A percentile compares a stretch with the other conserved stretches of the same genome.
phyloP scores from a whole-genome alignment of 2,329 filamentous ascomycete genomes.

The Neopestalotiopsis sp. region DNA sequence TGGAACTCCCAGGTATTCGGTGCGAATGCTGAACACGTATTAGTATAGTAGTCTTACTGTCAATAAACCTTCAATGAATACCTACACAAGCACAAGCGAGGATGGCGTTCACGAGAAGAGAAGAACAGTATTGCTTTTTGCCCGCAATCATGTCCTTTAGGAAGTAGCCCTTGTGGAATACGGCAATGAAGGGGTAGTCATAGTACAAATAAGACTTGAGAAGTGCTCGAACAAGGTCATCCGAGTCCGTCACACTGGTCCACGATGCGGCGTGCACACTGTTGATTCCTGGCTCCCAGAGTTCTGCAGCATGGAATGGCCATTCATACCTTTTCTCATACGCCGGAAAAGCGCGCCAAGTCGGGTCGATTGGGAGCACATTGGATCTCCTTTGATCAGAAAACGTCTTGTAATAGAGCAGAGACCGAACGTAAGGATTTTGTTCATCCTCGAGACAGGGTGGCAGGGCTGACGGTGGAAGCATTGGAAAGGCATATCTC shows the following conservation, averaged over 20 bases:
- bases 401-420: slow-evolving; percentile 2
- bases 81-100: slow-evolving; percentile 12
- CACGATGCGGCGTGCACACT: neutral
- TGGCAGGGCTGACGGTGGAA: neutral
- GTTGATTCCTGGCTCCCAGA: neutral
- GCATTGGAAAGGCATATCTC: neutral
- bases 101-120: slow-evolving; percentile 10
- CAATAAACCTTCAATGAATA: neutral
- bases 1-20: slow-evolving; percentile 31
- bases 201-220: slow-evolving; percentile 5
- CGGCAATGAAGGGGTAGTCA: neutral
- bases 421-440: neutral
- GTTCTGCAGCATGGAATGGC: slow-evolving; percentile 14
- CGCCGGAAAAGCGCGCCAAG: neutral
- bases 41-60: too few relatives aligned
- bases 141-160: neutral
- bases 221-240: slow-evolving; percentile 2
- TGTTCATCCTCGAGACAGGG: neutral
- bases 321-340: slow-evolving; percentile 7
- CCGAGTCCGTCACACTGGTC: slow-evolving; percentile 7
- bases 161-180: slow-evolving; percentile 3
- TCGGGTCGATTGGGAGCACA: neutral
- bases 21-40: slow-evolving; percentile 32
- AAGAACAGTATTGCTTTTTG: neutral
- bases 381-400: neutral